phyloP scores from a whole-genome alignment of 2,329 filamentous ascomycete genomes.

The Stagonosporopsis chrysanthemi region DNA sequence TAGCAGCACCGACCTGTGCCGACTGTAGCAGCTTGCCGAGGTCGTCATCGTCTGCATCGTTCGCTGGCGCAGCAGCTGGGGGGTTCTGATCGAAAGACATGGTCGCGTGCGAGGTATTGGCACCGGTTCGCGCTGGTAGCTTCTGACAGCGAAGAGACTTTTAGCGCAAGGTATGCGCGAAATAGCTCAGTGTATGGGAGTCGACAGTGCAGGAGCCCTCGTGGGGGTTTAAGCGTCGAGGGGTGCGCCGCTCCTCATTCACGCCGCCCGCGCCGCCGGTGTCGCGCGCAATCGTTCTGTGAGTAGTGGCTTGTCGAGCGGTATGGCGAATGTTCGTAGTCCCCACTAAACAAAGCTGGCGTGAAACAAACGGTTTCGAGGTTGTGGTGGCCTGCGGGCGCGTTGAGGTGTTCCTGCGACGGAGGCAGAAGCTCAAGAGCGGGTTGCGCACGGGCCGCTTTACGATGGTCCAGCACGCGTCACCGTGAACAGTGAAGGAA shows the following conservation, averaged over 20 bases:
- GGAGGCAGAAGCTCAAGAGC: constrained; percentile 10
- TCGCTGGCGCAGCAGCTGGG: constrained; percentile 12
- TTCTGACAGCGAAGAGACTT: not conserved
- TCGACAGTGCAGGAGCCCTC: constrained; percentile 25
- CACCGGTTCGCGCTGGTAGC: not conserved
- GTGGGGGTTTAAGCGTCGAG: constrained; percentile 23
- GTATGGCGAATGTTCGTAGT: not conserved
- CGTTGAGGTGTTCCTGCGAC: constrained; percentile 20
- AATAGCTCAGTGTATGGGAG: constrained; percentile 4
- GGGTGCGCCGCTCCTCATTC: constrained; percentile 32
- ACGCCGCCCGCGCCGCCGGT: constrained; percentile 23
- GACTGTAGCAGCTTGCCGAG: constrained; percentile 31
- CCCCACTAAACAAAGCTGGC: not conserved
- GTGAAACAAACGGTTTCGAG: not conserved
- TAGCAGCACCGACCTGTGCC: constrained; percentile 28
- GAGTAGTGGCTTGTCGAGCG: not conserved
- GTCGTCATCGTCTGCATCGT: constrained; percentile 31
- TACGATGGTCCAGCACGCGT: constrained; percentile 2
- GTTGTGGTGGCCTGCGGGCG: constrained; percentile 23
- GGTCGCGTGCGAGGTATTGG: constrained; percentile 27
- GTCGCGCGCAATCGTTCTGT: not conserved
- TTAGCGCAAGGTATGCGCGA: not conserved
- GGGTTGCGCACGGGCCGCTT: constrained; percentile 3
- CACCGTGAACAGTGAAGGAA: not conserved
- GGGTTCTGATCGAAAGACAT: constrained; percentile 33